These are phyloP conservation scores for Panicum virgatum DNA, from an alignment of 202 grass and related monocot species.

Conservation along the genomic window DNA sequence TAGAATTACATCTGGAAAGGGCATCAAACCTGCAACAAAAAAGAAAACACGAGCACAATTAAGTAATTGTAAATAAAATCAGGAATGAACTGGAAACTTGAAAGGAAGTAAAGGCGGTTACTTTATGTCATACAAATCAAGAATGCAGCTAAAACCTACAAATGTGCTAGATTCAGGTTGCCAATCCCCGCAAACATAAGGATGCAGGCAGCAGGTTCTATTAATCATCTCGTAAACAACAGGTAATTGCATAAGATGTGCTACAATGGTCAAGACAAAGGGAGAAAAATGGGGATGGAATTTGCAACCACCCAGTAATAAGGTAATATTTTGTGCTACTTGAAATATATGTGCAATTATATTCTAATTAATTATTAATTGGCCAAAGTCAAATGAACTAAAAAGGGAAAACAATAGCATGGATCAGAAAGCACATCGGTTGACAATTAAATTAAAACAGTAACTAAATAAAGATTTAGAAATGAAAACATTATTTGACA, in stretches of 20 bases:
- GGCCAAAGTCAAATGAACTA: not conserved
- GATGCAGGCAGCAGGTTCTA: not conserved
- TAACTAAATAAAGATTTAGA: not conserved
- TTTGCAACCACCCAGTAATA: not conserved
- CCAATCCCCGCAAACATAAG: not conserved
- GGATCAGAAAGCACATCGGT: not conserved
- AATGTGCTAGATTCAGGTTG: not conserved
- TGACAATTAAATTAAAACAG: not conserved
- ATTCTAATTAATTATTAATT: not conserved
- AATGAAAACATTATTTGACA: not conserved
- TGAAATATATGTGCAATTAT: slow-evolving; percentile 10
- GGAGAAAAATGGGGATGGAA: not conserved
- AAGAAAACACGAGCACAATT: slow-evolving; percentile 17
- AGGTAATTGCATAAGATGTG: not conserved
- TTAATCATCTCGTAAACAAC: slow-evolving; percentile 2
- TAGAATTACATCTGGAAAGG: slow-evolving; percentile 82
- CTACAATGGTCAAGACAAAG: not conserved
- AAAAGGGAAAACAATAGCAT: not conserved
- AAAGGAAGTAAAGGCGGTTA: not conserved
- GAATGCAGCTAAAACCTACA: slow-evolving; percentile 11
- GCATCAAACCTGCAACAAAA: slow-evolving; percentile 61
- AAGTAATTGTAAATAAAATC: not conserved
- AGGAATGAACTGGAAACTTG: not conserved
- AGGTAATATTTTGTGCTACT: not conserved
- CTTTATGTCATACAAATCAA: slow-evolving; percentile 26